Evolutionary conservation across 371 early-diverging fungal genomes (phyloP).

Genomic region (Smittium mucronatum): DNA sequence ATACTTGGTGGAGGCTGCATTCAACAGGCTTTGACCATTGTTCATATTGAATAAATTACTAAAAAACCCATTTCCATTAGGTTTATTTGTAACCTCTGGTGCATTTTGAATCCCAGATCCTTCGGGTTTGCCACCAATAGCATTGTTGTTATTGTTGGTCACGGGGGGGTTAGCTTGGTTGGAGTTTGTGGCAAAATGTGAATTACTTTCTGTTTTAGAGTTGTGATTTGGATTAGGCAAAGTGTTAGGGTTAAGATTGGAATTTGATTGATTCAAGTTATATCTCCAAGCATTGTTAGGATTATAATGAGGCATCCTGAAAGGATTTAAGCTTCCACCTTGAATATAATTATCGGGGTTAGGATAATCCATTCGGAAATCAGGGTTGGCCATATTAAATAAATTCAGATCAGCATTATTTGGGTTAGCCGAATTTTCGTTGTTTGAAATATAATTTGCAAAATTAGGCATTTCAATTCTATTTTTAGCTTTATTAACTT

Average conservation of each 20-base stretch:
- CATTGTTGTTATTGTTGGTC: no score
- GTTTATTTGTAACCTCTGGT: background rate
- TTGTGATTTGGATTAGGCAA: background rate
- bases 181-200: background rate
- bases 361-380: background rate
- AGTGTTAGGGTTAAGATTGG: background rate
- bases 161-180: background rate
- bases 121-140: no score
- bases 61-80: background rate
- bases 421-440: background rate
- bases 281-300: no score
- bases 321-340: background rate
- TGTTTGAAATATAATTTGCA: background rate
- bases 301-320: background rate
- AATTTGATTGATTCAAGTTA: background rate
- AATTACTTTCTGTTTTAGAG: background rate
- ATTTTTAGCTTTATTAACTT: background rate
- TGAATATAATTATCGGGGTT: background rate
- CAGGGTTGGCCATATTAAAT: background rate
- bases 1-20: background rate
- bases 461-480: background rate
- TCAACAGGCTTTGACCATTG: background rate
- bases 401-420: background rate
- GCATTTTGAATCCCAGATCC: background rate
- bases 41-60: background rate